Evolutionary conservation across 805 yeast genomes (phyloP).

Genomic region (Candida silvicultrix): DNA sequence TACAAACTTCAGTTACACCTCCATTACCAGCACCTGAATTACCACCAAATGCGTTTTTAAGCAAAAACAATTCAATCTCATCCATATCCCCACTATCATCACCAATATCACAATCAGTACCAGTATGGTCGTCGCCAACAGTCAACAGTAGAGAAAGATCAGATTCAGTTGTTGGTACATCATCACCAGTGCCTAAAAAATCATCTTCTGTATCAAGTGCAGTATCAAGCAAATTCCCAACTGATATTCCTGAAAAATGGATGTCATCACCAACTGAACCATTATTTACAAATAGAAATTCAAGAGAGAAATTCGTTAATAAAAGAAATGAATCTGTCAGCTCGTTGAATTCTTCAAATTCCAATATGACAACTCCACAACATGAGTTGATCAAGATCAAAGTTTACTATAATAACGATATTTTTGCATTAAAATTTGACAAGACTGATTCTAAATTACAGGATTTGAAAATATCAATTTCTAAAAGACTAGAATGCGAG

Average conservation of each 20-base stretch:
- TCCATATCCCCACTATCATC: neutral
- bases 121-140: slow-evolving; percentile 18
- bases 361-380: neutral
- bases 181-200: neutral
- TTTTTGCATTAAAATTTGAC: slow-evolving; percentile 18
- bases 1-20: slow-evolving; percentile 20
- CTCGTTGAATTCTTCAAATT: neutral
- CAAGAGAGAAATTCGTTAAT: neutral
- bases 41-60: neutral
- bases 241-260: slow-evolving; percentile 7
- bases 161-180: neutral
- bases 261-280: slow-evolving; percentile 6
- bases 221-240: slow-evolving; percentile 1
- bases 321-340: slow-evolving; percentile 4
- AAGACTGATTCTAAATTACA: slow-evolving; percentile 2
- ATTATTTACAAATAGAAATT: neutral
- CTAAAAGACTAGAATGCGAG: slow-evolving; percentile 20
- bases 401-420: slow-evolving; percentile 17
- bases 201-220: neutral
- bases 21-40: slow-evolving; percentile 17
- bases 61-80: slow-evolving; percentile 1
- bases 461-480: slow-evolving; percentile 12
- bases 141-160: slow-evolving; percentile 1
- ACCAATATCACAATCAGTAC: slow-evolving; percentile 9
- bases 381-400: slow-evolving; percentile 14